Evolutionary conservation across 2,329 filamentous ascomycete species (phyloP), one percentile per base, ranked within the genome.

Genomic region (Diaporthe batatas): DNA sequence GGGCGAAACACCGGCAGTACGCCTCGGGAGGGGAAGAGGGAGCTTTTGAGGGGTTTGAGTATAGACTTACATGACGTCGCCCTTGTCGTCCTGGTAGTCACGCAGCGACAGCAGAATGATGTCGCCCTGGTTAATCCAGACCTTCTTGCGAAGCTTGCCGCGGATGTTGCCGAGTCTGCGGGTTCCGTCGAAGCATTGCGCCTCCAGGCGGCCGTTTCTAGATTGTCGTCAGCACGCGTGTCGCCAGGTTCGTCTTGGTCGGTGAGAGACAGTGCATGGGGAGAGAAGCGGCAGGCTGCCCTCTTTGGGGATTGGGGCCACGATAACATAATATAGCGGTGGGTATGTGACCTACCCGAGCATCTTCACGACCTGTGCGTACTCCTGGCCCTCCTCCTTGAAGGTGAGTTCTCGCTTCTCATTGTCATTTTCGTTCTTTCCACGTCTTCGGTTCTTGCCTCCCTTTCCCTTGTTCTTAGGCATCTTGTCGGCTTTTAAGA

Each of bases 81-180:
- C 94, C 87, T 97, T 97, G 84, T 95, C 93, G 82, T 96, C 93
- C 82, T 95, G 93, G 85, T 95, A 95, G 83, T 95, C 93, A 78
- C 93, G 92, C 72, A 95, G 90, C 16, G 91, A 94, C 75, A 94
- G 86, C 21, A 94, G 91, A 81, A 96, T 96, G 83, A 98, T 97
- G 83, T 98, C 95, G 83, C 95, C 95, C 87, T 97, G 97, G 86
- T 96, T 98, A 90, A 98, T 98, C 95, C 95, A 98, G 84, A 98
- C 96, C 91, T 99, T 99, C 91, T 99, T 99, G 81, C 96, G 92
- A 80, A 99, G 93, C 87, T 99, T 98, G 86, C 96, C 96, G 76
- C 96, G 94, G 75, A 83, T 84, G 75, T 83, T 82, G 75, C 92
- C 94, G 53, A 84, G 90, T 74, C 94, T 92, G 84, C 95, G 95